Conservation (phyloP, 148 eudicot species). For the Bassia scoparia region DNA sequence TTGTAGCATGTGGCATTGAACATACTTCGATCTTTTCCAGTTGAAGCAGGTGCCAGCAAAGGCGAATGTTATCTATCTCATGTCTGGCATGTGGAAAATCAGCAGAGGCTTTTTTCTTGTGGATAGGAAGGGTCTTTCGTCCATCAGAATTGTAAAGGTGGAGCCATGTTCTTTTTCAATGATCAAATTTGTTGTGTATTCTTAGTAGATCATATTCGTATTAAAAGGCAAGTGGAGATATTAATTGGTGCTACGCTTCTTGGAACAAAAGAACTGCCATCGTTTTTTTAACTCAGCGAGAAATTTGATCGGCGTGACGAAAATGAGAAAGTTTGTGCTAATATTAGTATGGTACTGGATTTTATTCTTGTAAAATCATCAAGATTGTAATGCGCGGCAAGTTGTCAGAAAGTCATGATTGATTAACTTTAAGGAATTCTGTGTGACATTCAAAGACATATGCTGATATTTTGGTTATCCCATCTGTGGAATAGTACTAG, state of each 20-base stretch:
- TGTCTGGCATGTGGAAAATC: conserved; percentile 88
- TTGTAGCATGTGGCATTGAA: conserved; percentile 60
- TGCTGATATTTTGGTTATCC: background rate
- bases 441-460: background rate
- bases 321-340: background rate
- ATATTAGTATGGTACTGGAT: background rate
- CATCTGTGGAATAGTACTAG: conserved; percentile 43
- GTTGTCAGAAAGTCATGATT: background rate
- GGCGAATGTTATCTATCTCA: conserved; percentile 71
- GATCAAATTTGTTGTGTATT: background rate
- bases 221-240: too few relatives aligned
- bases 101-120: conserved; percentile 76
- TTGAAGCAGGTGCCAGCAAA: conserved; percentile 76
- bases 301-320: background rate
- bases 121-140: conserved; percentile 98
- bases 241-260: background rate
- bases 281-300: background rate
- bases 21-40: conserved; percentile 72
- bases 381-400: background rate
- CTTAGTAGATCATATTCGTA: background rate
- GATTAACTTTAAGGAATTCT: background rate
- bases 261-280: background rate
- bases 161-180: background rate
- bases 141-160: conserved; percentile 91
- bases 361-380: background rate